These are phyloP conservation scores for Asterella californica DNA, from an alignment of 225 moss, liverwort and hornwort species.

Conservation along the genomic window DNA sequence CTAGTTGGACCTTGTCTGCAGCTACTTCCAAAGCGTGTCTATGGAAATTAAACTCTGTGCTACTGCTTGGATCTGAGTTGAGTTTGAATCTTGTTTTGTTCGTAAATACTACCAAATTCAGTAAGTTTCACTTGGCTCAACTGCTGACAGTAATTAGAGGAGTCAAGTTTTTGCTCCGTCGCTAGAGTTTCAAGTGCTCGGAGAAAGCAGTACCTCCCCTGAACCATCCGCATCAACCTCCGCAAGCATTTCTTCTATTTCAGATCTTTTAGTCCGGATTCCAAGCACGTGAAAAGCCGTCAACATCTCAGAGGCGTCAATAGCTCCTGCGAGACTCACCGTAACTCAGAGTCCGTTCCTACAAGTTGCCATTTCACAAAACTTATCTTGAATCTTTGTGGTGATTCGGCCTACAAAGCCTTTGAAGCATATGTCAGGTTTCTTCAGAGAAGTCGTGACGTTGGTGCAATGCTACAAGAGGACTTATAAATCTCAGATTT, in stretches of 20 bases:
- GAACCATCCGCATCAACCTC: slow-evolving; percentile 76
- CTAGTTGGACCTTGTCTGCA: background rate
- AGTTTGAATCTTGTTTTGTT: background rate
- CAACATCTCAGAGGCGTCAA: slow-evolving; percentile 56
- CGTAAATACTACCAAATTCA: no score
- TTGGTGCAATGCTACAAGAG: background rate
- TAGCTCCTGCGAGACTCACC: slow-evolving; percentile 47
- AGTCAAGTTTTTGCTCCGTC: no score
- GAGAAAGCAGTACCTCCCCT: slow-evolving; percentile 47
- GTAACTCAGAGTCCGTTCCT: background rate
- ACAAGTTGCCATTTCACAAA: background rate
- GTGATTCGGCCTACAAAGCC: no score
- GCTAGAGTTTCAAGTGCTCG: no score
- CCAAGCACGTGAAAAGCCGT: slow-evolving; percentile 71
- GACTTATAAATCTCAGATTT: background rate
- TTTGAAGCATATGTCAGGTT: no score
- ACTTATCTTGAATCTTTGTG: background rate
- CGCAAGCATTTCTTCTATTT: slow-evolving; percentile 59
- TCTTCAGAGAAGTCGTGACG: no score
- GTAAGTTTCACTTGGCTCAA: no score
- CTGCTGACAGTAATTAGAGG: no score
- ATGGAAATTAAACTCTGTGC: no score
- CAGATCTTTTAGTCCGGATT: slow-evolving; percentile 55
- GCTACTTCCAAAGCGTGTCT: background rate
- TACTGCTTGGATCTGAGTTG: background rate